Percentiles rank a stretch among this genome's conserved stretches.
Evolutionary conservation across 2,329 filamentous ascomycete genomes (phyloP).

Genomic region (Lasiodiplodia sp.): DNA sequence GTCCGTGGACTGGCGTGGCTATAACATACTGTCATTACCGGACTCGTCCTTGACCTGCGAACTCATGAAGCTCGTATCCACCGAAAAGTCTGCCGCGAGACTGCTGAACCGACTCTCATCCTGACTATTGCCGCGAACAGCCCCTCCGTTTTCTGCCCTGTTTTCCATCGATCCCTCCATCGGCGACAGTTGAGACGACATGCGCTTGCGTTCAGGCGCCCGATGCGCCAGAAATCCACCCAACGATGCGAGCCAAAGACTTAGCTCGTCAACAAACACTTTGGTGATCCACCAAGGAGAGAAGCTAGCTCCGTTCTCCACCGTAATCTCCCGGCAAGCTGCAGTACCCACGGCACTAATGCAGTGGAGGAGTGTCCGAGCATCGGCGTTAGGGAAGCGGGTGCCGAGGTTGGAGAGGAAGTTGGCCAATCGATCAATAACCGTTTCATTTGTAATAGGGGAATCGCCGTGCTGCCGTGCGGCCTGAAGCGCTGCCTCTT

Average conservation of each 20-base stretch:
- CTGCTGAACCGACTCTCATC: conserved; percentile 49
- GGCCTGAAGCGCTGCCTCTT: conserved; percentile 33
- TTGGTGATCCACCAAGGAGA: conserved; percentile 96
- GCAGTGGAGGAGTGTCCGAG: conserved; percentile 77
- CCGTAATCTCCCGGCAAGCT: conserved; percentile 81
- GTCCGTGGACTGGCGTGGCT: conserved; percentile 15
- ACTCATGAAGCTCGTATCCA: conserved; percentile 33
- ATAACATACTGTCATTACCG: conserved; percentile 30
- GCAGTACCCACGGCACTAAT: conserved; percentile 78
- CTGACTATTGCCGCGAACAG: conserved; percentile 41
- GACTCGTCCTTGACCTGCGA: conserved; percentile 28
- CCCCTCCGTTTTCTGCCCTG: conserved; percentile 43
- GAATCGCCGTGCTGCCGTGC: conserved; percentile 29
- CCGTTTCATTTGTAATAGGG: conserved; percentile 51
- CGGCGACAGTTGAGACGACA: conserved; percentile 39
- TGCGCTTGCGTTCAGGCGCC: conserved; percentile 37
- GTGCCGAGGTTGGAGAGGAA: conserved; percentile 73
- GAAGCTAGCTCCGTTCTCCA: conserved; percentile 79
- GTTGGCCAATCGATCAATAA: conserved; percentile 78
- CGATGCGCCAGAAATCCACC: conserved; percentile 79
- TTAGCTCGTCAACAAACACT: conserved; percentile 95
- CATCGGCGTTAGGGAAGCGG: conserved; percentile 76
- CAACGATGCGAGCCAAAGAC: conserved; percentile 85
- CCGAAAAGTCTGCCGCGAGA: conserved; percentile 45
- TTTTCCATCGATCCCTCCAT: conserved; percentile 41